Base-by-base conservation (phyloP, 257 asterid species). In the Penstemon eatonii region DNA sequence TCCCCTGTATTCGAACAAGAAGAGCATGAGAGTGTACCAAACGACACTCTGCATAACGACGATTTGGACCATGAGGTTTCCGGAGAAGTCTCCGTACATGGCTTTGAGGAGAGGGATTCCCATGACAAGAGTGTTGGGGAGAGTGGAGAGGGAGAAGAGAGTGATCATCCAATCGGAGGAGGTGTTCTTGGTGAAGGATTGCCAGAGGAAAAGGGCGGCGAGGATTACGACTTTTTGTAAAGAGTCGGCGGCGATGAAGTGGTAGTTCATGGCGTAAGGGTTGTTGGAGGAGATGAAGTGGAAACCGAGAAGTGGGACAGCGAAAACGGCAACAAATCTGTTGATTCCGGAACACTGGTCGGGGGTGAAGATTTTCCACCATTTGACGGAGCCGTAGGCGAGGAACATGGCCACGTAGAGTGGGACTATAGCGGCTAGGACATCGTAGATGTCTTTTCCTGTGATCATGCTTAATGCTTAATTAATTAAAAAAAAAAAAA, bases 311-410 rank as follows among this genome's bases (percentile, higher is more conserved):
- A 92, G 60, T 0, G 98, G 98, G 36, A 92, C 98, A 0, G 98
- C 97, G n/a, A 92, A 92, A 1, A 92, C 93, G 0, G 98, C 98
- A 0, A 92, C 98, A 72, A 92, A 92, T 0, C 98, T 92, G 75
- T 92, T 92, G 70, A 92, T 92, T 7, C 98, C 98, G 0, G 98
- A 85, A 75, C 97, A 91, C 3, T 91, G 97, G 56, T 90, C 95
- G 0, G 98, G 96, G 4, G 98, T 92, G 83, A 92, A 92, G 69
- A 92, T 92, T 66, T 85, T 86, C 98, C 98, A 92, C 98, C 98
- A 92, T 3, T 74, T 49, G 2, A 92, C 98, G 0, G 97, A 89
- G 9, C 92, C 96, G 56, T 87, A 92, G 36, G 98, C 98, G 0
- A 92, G 80, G 44, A 92, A 64, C 98, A 92, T 89, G 41, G 98